Conservation (phyloP, 2,329 filamentous ascomycete species). For the Penicillium sp. region DNA sequence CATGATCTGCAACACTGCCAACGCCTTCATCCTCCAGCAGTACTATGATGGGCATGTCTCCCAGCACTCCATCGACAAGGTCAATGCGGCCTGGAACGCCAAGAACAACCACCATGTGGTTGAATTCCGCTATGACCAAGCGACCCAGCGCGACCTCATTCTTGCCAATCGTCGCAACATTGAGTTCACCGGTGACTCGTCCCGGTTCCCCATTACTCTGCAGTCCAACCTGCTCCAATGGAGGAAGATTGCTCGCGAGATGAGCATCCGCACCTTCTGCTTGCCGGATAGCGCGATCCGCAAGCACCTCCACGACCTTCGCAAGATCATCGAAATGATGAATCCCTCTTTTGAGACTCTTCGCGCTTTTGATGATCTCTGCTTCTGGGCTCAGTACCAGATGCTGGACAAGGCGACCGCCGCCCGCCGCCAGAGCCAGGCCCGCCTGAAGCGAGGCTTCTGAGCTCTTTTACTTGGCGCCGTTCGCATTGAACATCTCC, state of each 20-base stretch:
- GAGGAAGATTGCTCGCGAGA: slow-evolving; percentile 49
- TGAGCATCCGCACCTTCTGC: slow-evolving; percentile 55
- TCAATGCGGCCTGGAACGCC: slow-evolving; percentile 44
- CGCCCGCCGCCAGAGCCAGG: background rate
- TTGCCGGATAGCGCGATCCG: slow-evolving; percentile 51
- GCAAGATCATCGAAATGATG: slow-evolving; percentile 53
- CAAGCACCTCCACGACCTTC: slow-evolving; percentile 52
- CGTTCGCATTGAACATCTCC: background rate
- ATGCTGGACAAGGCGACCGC: slow-evolving; percentile 30
- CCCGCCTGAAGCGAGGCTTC: background rate
- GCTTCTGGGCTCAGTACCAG: slow-evolving; percentile 32
- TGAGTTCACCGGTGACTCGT: slow-evolving; percentile 47
- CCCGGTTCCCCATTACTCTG: slow-evolving; percentile 41
- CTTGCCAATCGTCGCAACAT: slow-evolving; percentile 48
- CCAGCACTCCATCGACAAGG: slow-evolving; percentile 40
- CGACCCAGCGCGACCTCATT: slow-evolving; percentile 53
- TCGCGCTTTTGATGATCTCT: slow-evolving; percentile 42
- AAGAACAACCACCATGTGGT: slow-evolving; percentile 52
- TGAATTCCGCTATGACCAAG: slow-evolving; percentile 56
- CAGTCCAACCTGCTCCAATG: slow-evolving; percentile 53
- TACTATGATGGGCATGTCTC: slow-evolving; percentile 42
- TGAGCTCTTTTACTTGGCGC: background rate
- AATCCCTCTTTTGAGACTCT: slow-evolving; percentile 44
- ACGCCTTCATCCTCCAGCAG: slow-evolving; percentile 48
- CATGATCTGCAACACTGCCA: slow-evolving; percentile 48